Base-by-base conservation (phyloP, 305 asterid genomes). In the Fraxinus ornus region DNA sequence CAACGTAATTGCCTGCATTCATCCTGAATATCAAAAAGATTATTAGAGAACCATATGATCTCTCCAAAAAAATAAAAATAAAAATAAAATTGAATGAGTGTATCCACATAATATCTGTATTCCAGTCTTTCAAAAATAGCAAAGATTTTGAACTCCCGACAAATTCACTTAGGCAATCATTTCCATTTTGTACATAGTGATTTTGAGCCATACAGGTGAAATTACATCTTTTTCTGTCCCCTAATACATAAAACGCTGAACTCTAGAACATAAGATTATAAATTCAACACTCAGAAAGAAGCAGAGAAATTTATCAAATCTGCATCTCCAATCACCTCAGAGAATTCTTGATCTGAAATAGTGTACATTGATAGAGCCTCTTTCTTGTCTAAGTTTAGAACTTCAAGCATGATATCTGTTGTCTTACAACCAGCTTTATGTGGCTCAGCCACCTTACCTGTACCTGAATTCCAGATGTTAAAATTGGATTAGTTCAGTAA, bases 1-100 rank as follows among this genome's bases (percentile, higher is more conserved):
- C 91, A 94, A 44, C 94, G 97, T 62, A 95, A 87, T 84, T 93
- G 90, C 84, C 86, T 85, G 89, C 98, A 95, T 87, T 92, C 98
- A 35, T 92, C 98, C 98, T 94, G 91, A 68, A 86, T 79, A 55
- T 32, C 73, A 83, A 84, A 79, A 70, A 62, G 9, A 82, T 26
- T 22, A 70, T 82, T 57, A 82, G 80, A 79, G 68, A 47, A 82
- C 44, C 74, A 44, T 44, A 10, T 44, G 55, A 12, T 21, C 4
- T 64, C 32, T 64, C 72, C 72, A 21, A 37, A 5, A 37, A 7
- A 37, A 1, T 7, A 7, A 60, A 19, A 60, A 21, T 12, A 15
- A 1, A 4, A 17, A 52, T 6, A 7, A 21, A 19, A 57, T 21
- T 7, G 9, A 64, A 64, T 21, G 8, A 64, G 28, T 0, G 17